phyloP scores from a whole-genome alignment of 305 asterid species.

The Caryopteris hybrid region DNA sequence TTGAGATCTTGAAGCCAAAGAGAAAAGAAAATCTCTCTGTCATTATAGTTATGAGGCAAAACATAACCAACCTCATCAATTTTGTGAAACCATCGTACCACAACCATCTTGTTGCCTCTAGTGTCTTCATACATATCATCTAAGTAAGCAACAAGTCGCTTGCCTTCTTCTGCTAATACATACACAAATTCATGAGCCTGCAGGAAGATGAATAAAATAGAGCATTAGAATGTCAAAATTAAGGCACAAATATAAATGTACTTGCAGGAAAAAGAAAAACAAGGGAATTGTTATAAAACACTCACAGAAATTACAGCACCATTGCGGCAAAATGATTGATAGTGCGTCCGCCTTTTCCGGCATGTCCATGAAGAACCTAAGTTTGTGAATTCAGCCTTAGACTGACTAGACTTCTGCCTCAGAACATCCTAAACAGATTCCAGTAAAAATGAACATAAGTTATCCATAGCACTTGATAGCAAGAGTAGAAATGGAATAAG shows the following conservation, averaged over 20 bases:
- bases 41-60: slow-evolving; percentile 71
- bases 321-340: slow-evolving; percentile 57
- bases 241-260: not conserved
- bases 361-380: slow-evolving; percentile 68
- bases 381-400: slow-evolving; percentile 40
- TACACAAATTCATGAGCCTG: slow-evolving; percentile 77
- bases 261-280: not conserved
- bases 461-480: not conserved
- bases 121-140: slow-evolving; percentile 83
- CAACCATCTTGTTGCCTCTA: slow-evolving; percentile 79
- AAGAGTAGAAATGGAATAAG: not conserved
- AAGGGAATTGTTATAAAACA: not conserved
- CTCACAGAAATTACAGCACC: slow-evolving; percentile 70
- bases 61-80: slow-evolving; percentile 89
- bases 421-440: slow-evolving; percentile 25
- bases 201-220: not conserved
- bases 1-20: slow-evolving; percentile 91
- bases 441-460: not conserved
- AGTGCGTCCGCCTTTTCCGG: slow-evolving; percentile 60
- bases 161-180: slow-evolving; percentile 74
- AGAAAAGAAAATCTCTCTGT: slow-evolving; percentile 94
- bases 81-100: slow-evolving; percentile 97
- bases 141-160: slow-evolving; percentile 72
- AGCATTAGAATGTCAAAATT: not conserved
- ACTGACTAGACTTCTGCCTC: slow-evolving; percentile 15